Evolutionary conservation across 2,329 filamentous ascomycete species (phyloP), one percentile per base, ranked within the genome.

Genomic region (Apiospora saccharicola): DNA sequence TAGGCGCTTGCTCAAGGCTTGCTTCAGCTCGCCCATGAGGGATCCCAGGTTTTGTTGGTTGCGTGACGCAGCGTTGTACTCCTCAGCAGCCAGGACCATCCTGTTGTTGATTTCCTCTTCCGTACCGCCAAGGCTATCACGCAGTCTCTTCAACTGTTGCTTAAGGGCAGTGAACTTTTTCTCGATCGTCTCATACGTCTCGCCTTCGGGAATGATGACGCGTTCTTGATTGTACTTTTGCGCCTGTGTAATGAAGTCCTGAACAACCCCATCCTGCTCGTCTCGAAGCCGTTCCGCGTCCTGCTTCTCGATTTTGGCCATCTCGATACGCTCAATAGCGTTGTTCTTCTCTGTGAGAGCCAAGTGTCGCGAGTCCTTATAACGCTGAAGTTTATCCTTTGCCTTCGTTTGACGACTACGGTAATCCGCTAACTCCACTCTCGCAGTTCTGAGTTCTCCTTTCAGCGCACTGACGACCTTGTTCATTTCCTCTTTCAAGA

Each of bases 1-100:
- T 72, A 93, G 88, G 22, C 96, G 93, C 72, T 92, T 85, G 13
- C 85, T 83, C 53, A 98, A 89, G 0, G 94, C 90, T 44, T 86
- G 78, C 76, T 89, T 88, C 49, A 92, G 80, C 0, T 82, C 77
- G 19, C 79, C 74, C 43, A 85, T 80, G 6, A 86, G 81, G 44
- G 81, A 78, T 24, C 79, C 77, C 68, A 88, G 84, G 34, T 85
- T 86, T 70, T 83, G 79, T 71, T 86, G 84, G 67, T 85, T 81
- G 14, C 81, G 75, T 74, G 83, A 82, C 4, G 85, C 82, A 69
- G 82, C 80, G 5, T 80, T 77, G 47, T 85, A 87, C 53, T 81
- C 83, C 30, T 81, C 78, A 41, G 79, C 82, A 6, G 85, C 82
- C 73, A 84, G 81, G 4, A 77, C 75, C 19, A 86, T 82, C 12